Conservation (phyloP, 768 basidiomycete species). For the Boletus fagicola region DNA sequence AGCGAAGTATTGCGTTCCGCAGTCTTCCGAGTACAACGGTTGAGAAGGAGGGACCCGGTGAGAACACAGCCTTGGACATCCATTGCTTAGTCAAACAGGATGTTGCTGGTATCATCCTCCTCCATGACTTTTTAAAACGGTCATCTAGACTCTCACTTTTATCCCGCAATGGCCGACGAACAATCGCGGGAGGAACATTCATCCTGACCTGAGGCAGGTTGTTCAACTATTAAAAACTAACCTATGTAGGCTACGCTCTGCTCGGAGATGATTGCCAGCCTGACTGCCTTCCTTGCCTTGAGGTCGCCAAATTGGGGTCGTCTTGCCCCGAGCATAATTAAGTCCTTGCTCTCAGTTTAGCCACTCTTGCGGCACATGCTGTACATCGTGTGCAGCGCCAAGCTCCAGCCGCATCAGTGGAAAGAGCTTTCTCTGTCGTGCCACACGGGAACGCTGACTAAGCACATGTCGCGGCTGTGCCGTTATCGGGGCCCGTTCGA, state of each 20-base stretch:
- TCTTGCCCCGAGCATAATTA: background rate
- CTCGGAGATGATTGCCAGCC: slow-evolving; percentile 4
- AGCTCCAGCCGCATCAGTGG: background rate
- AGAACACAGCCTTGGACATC: slow-evolving; percentile 11
- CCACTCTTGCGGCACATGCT: background rate
- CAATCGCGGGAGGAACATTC: background rate
- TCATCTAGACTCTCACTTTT: background rate
- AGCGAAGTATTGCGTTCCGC: background rate
- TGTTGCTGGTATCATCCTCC: too few relatives aligned
- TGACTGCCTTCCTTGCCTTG: background rate
- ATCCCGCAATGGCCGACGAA: background rate
- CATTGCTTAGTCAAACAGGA: slow-evolving; percentile 19
- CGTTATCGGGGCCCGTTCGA: background rate
- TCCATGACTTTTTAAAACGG: background rate
- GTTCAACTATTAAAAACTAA: background rate
- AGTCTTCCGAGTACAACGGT: background rate
- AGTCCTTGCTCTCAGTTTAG: background rate
- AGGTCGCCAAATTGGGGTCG: background rate
- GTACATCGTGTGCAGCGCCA: background rate
- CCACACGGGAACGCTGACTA: background rate
- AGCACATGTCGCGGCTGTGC: background rate
- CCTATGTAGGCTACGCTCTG: background rate
- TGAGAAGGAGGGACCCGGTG: background rate
- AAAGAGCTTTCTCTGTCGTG: background rate
- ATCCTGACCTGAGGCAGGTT: background rate